phyloP scores from a whole-genome alignment of 1,139 yeast genomes.

The Diutina rugosa region DNA sequence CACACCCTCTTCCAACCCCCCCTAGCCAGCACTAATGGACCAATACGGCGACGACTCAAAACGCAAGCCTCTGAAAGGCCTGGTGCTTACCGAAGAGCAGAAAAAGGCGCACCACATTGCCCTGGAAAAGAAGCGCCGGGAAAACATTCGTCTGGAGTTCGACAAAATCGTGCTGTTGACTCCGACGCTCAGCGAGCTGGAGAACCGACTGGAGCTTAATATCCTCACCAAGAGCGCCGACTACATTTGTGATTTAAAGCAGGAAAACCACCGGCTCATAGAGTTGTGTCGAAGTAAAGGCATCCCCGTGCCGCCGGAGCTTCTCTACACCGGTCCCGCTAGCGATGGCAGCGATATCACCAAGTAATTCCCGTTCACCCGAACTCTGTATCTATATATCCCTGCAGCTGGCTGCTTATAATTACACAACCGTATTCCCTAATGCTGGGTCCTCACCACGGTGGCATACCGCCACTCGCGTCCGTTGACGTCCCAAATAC shows the following conservation, averaged over 20 bases:
- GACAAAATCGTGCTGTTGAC: slow-evolving; percentile 31
- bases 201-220: slow-evolving; percentile 31
- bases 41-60: background rate
- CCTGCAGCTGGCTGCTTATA: background rate
- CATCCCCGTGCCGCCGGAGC: slow-evolving; percentile 24
- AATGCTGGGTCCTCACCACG: background rate
- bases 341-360: slow-evolving; percentile 1
- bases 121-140: slow-evolving; percentile 36
- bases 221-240: slow-evolving; percentile 35
- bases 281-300: slow-evolving; percentile 23
- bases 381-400: background rate
- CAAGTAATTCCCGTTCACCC: background rate
- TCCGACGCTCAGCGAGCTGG: slow-evolving; percentile 28
- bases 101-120: slow-evolving; percentile 39
- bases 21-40: background rate
- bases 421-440: background rate
- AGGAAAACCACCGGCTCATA: slow-evolving; percentile 24
- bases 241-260: slow-evolving; percentile 27
- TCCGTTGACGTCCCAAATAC: background rate
- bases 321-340: slow-evolving; percentile 27
- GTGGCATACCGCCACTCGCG: background rate
- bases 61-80: background rate
- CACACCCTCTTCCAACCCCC: background rate
- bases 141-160: slow-evolving; percentile 33
- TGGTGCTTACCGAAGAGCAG: slow-evolving; percentile 24